Evolutionary conservation across 305 asterid genomes (phyloP).

Genomic region (Fraxinus velutina): DNA sequence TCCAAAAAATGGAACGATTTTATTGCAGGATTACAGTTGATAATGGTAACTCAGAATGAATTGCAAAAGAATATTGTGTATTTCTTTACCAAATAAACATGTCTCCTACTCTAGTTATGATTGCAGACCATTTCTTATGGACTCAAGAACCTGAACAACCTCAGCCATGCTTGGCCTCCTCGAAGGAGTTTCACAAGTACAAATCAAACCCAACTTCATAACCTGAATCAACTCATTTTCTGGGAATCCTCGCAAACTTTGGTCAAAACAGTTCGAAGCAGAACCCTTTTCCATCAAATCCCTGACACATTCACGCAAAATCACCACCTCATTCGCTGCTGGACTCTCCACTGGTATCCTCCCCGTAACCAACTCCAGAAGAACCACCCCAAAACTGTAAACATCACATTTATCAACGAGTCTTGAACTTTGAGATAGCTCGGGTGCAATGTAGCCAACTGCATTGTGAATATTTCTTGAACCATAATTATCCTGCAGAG

Average conservation of each 20-base stretch:
- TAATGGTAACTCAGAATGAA: slow-evolving; percentile 36
- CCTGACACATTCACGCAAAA: slow-evolving; percentile 65
- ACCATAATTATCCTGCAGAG: slow-evolving; percentile 46
- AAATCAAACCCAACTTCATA: slow-evolving; percentile 77
- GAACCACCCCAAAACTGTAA: slow-evolving; percentile 66
- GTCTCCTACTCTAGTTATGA: slow-evolving; percentile 13
- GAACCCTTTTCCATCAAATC: slow-evolving; percentile 57
- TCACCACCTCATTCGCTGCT: slow-evolving; percentile 50
- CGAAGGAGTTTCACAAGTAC: slow-evolving; percentile 54
- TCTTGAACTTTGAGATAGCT: slow-evolving; percentile 66
- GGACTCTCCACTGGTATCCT: slow-evolving; percentile 80
- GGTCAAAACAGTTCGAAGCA: slow-evolving; percentile 61
- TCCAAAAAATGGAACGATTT: background rate
- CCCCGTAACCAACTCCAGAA: slow-evolving; percentile 77
- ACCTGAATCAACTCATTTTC: slow-evolving; percentile 85
- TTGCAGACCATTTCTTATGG: slow-evolving; percentile 57
- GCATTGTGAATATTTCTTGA: slow-evolving; percentile 62
- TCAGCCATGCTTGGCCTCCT: slow-evolving; percentile 97
- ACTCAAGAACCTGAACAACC: slow-evolving; percentile 89
- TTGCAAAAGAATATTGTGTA: slow-evolving; percentile 49
- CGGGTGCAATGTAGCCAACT: slow-evolving; percentile 87
- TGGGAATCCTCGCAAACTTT: slow-evolving; percentile 53
- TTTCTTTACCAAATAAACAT: slow-evolving; percentile 22
- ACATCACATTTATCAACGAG: slow-evolving; percentile 74
- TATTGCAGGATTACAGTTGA: slow-evolving; percentile 34